These are phyloP conservation scores for Colletotrichum somersetense DNA, from an alignment of 2,329 filamentous ascomycete species.

Conservation along the genomic window DNA sequence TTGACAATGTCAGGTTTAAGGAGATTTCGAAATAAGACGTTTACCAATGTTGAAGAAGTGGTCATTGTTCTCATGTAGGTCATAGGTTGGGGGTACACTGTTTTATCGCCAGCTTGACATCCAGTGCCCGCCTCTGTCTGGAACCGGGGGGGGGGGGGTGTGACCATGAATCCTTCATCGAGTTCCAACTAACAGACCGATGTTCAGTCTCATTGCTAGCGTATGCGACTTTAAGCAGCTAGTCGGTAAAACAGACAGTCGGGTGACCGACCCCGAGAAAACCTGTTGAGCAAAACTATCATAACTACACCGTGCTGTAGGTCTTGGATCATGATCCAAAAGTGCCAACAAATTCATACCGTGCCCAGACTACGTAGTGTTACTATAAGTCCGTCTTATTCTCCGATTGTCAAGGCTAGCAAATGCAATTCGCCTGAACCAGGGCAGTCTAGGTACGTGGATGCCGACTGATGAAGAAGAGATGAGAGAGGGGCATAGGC, in stretches of 20 bases:
- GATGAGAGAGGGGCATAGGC: constrained; percentile 32
- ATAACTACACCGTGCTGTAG: neutral
- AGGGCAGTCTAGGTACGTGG: neutral
- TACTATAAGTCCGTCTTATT: neutral
- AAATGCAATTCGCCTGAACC: neutral
- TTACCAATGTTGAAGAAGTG: too few relatives aligned
- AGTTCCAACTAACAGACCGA: neutral
- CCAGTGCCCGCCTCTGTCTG: neutral
- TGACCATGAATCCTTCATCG: neutral
- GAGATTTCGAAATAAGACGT: too few relatives aligned
- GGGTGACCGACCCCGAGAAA: neutral
- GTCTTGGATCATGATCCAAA: neutral
- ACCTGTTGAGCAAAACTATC: neutral
- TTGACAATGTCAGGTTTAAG: too few relatives aligned
- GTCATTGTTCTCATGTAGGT: too few relatives aligned
- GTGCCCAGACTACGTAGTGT: neutral
- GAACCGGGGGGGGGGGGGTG: neutral
- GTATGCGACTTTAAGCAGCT: neutral
- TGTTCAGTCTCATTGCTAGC: neutral
- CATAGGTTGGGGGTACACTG: too few relatives aligned
- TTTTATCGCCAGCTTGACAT: too few relatives aligned
- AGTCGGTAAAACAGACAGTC: neutral
- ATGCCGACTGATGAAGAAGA: constrained; percentile 22
- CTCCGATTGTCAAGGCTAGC: neutral
- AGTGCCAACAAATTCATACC: neutral